These are phyloP conservation scores for Metarhizium guizhouense DNA, from an alignment of 2,329 filamentous ascomycete genomes.

Conservation along the genomic window DNA sequence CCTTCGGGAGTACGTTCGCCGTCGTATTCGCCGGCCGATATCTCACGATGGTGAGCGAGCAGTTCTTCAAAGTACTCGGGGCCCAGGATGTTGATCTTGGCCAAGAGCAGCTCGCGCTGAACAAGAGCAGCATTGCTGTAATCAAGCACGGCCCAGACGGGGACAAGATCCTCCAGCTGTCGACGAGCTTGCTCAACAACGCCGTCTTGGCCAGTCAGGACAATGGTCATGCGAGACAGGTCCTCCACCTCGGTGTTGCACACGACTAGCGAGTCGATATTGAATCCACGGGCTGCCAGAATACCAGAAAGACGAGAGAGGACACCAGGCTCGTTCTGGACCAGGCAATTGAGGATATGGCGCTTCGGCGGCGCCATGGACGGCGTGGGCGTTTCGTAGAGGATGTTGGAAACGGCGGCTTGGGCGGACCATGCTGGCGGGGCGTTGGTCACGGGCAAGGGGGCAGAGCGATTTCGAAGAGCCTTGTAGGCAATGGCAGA, in stretches of 20 bases:
- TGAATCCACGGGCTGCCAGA: slow-evolving; percentile 91
- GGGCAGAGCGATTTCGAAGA: slow-evolving; percentile 79
- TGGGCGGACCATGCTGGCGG: slow-evolving; percentile 80
- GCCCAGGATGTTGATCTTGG: slow-evolving; percentile 93
- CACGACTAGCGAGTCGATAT: slow-evolving; percentile 96
- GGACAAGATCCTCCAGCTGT: slow-evolving; percentile 92
- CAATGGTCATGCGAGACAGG: slow-evolving; percentile 96
- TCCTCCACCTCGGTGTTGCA: slow-evolving; percentile 97
- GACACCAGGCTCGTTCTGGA: slow-evolving; percentile 98
- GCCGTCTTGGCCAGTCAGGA: slow-evolving; percentile 89
- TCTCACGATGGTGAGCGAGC: slow-evolving; percentile 89
- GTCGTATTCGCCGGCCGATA: slow-evolving; percentile 42
- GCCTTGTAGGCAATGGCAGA: slow-evolving; percentile 96
- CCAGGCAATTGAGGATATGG: slow-evolving; percentile 94
- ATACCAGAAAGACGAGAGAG: slow-evolving; percentile 95
- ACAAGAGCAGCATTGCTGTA: slow-evolving; percentile 90
- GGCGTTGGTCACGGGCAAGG: slow-evolving; percentile 69
- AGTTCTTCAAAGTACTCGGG: slow-evolving; percentile 98
- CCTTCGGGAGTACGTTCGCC: slow-evolving; percentile 34
- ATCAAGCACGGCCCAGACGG: slow-evolving; percentile 96
- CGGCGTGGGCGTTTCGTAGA: slow-evolving; percentile 92
- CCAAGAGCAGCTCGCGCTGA: slow-evolving; percentile 88
- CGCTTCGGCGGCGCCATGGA: slow-evolving; percentile 79
- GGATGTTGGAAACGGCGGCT: slow-evolving; percentile 92
- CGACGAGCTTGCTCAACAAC: slow-evolving; percentile 94